Conservation (phyloP, 805 yeast species). For the Starmerella vitae region DNA sequence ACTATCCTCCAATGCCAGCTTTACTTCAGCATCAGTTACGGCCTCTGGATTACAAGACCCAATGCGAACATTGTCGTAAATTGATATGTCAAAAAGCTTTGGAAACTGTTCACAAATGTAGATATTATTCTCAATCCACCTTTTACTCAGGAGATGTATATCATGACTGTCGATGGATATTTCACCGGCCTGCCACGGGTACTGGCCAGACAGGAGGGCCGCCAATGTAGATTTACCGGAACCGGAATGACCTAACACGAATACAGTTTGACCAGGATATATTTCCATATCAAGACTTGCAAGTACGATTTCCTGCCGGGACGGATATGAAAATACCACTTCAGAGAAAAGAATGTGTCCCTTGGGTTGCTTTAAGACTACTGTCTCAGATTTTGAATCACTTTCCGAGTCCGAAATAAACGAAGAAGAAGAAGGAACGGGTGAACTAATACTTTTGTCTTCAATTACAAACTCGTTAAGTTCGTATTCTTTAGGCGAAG, state of each 20-base stretch:
- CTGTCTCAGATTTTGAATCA: not conserved
- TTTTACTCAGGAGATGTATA: conserved; percentile 31
- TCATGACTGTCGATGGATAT: conserved; percentile 45
- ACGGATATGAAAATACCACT: conserved; percentile 44
- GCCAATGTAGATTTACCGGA: conserved; percentile 83
- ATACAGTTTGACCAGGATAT: conserved; percentile 37
- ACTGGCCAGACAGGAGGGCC: conserved; percentile 47
- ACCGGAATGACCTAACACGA: conserved; percentile 77
- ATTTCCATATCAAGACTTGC: conserved; percentile 36
- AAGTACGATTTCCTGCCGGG: conserved; percentile 40
- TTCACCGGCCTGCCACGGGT: conserved; percentile 39
- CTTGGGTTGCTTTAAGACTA: not conserved
- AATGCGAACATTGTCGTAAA: conserved; percentile 49
- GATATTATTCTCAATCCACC: conserved; percentile 48
- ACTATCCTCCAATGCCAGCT: conserved; percentile 40
- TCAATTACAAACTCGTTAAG: not conserved
- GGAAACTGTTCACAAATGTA: conserved; percentile 65
- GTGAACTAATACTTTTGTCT: not conserved
- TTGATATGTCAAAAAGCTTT: conserved; percentile 47
- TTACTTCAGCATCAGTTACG: conserved; percentile 23
- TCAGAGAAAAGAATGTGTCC: conserved; percentile 14
- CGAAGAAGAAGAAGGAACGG: not conserved
- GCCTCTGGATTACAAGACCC: conserved; percentile 29
- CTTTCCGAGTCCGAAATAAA: not conserved
- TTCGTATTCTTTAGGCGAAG: not conserved